These are phyloP conservation scores for Termitomyces sp. DNA, from an alignment of 768 basidiomycete genomes.

Conservation along the genomic window DNA sequence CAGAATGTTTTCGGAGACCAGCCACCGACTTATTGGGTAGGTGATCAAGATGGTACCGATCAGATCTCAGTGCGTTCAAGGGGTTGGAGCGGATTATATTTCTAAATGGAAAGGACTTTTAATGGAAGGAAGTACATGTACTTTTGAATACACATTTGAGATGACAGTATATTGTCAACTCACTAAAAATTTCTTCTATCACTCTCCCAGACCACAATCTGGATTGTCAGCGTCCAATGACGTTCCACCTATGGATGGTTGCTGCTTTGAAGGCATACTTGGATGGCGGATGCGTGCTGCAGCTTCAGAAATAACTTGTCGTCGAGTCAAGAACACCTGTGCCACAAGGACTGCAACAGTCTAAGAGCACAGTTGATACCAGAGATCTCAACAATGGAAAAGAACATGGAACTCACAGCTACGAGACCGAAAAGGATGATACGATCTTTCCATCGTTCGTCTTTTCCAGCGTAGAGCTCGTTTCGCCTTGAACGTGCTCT, in stretches of 20 bases:
- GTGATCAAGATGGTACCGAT: slow-evolving; percentile 34
- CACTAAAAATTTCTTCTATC: not conserved
- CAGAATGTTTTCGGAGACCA: not conserved
- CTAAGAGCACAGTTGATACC: slow-evolving; percentile 11
- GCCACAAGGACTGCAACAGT: slow-evolving; percentile 26
- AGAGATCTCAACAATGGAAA: not conserved
- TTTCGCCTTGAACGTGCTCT: slow-evolving; percentile 40
- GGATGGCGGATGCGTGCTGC: slow-evolving; percentile 5
- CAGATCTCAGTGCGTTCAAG: slow-evolving; percentile 32
- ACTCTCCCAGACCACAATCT: slow-evolving; percentile 7
- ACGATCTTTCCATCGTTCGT: slow-evolving; percentile 66
- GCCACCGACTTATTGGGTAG: slow-evolving; percentile 38
- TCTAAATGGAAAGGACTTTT: slow-evolving; percentile 19
- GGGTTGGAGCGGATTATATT: slow-evolving; percentile 43
- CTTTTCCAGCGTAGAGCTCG: slow-evolving; percentile 46
- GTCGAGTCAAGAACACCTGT: slow-evolving; percentile 25
- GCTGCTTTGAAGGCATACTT: not conserved
- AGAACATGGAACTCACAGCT: slow-evolving; percentile 31
- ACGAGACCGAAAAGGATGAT: slow-evolving; percentile 50
- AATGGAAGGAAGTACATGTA: not conserved
- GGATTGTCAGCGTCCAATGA: slow-evolving; percentile 8
- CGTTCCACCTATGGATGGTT: not conserved
- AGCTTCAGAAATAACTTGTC: slow-evolving; percentile 21
- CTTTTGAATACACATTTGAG: not conserved
- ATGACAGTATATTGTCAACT: not conserved